These are phyloP conservation scores for Mucor mucedo DNA, from an alignment of 371 early-diverging fungal species.

Conservation along the genomic window DNA sequence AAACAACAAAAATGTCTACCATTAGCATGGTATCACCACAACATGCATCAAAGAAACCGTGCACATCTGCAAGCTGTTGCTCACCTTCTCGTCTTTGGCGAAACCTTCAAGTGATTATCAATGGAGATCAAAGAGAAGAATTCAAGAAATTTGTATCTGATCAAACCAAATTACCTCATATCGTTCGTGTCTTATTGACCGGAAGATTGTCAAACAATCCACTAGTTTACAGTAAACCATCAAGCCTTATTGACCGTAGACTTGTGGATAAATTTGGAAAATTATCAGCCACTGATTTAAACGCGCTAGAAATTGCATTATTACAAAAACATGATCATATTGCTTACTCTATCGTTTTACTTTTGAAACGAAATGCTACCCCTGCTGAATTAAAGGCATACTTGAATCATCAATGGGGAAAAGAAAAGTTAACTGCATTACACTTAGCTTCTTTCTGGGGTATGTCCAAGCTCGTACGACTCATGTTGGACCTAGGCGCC, in stretches of 20 bases:
- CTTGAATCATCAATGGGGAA: constrained; percentile 42
- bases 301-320: constrained; percentile 33
- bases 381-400: constrained; percentile 27
- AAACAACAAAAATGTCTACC: constrained; percentile 15
- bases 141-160: constrained; percentile 28
- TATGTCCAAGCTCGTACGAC: constrained; percentile 47
- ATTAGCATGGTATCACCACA: constrained; percentile 22
- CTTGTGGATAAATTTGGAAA: constrained; percentile 27
- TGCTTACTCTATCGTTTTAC: constrained; percentile 17
- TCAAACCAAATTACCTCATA: constrained; percentile 16
- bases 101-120: constrained; percentile 37
- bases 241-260: constrained; percentile 24
- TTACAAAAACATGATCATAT: constrained; percentile 28
- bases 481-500: constrained; percentile 42
- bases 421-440: constrained; percentile 33
- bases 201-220: constrained; percentile 39
- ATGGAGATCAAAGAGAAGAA: constrained; percentile 31
- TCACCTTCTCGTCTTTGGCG: constrained; percentile 37
- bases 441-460: constrained; percentile 50
- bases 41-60: constrained; percentile 37
- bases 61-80: constrained; percentile 34
- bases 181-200: constrained; percentile 37
- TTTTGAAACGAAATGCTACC: constrained; percentile 25
- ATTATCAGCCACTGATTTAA: constrained; percentile 28
- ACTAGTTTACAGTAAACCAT: constrained; percentile 24